phyloP scores from a whole-genome alignment of 2,329 filamentous ascomycete genomes.

The Geosmithia putterillii region DNA sequence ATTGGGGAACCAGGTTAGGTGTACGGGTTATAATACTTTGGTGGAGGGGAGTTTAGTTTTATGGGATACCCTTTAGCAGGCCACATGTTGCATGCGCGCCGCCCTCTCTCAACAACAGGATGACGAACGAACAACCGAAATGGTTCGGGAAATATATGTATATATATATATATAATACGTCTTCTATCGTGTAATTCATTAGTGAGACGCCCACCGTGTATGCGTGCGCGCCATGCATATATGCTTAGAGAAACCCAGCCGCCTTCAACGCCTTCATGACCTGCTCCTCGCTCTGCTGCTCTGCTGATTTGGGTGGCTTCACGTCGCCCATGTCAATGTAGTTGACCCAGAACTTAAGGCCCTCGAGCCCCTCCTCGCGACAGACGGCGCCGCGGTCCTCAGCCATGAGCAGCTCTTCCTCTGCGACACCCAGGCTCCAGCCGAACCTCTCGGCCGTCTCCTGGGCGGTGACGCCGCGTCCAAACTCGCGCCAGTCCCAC shows the following conservation, averaged over 20 bases:
- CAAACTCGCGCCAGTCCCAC: slow-evolving; percentile 71
- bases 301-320: slow-evolving; percentile 13
- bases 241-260: slow-evolving; percentile 22
- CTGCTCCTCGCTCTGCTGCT: slow-evolving; percentile 23
- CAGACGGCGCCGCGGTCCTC: slow-evolving; percentile 82
- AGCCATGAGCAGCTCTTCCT: slow-evolving; percentile 93
- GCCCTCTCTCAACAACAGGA: not conserved
- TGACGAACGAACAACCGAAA: not conserved
- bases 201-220: no score
- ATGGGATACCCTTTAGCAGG: not conserved
- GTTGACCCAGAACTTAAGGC: slow-evolving; percentile 89
- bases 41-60: not conserved
- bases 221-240: not conserved
- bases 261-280: slow-evolving; percentile 29
- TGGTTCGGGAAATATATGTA: not conserved
- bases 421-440: slow-evolving; percentile 94
- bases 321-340: slow-evolving; percentile 36
- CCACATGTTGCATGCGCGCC: not conserved
- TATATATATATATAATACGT: no score
- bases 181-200: no score
- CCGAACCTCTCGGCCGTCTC: slow-evolving; percentile 83
- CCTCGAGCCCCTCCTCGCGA: slow-evolving; percentile 84
- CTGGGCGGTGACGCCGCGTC: slow-evolving; percentile 77
- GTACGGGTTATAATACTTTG: not conserved
- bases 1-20: not conserved